Evolutionary conservation across 495 filamentous ascomycete genomes (phyloP), one percentile per base, ranked within the genome.

Genomic region (Entonaema liquescens): DNA sequence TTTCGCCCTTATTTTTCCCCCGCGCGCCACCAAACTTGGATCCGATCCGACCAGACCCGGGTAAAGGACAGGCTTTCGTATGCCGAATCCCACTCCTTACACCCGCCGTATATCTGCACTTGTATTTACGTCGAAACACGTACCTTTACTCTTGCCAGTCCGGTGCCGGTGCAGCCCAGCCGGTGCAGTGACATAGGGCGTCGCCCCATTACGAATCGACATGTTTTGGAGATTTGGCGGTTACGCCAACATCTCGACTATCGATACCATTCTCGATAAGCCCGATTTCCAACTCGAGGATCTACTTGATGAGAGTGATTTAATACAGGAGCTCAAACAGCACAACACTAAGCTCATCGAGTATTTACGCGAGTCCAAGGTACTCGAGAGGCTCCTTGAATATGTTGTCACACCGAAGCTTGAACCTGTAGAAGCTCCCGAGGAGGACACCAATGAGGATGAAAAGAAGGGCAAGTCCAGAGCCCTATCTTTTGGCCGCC

Each of bases 191-290:
- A 82, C 79, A 75, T 82, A 83, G 73, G 66, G 61, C 53, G 38
- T 44, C 55, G 42, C 40, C 55, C 47, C 40, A 67, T 61, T 56
- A 36, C 67, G 60, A 72, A 71, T 78, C 90, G 93, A 80, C 82
- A 98, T 98, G 94, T 98, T 98, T 80, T 98, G 94, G 94, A 89
- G 94, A 80, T 98, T 98, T 83, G 94, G 96, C 84, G 94, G 94
- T 79, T 98, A 98, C 87, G 92, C 95, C 81, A 97, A 92, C 85
- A 90, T 97, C 83, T 97, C 95, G 74, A 91, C 93, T 72, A 91
- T 99, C 79, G 96, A 98, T 81, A 93, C 89, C 73, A 91, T 98
- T 72, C 93, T 99, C 74, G 95, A 98, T 70, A 97, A 97, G 81
- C 89, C 92, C 69, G 91, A 97, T 80, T 92, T 97, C 76, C 92